phyloP scores from a whole-genome alignment of 2,329 filamentous ascomycete species.

The Fusarium praegraminearum region DNA sequence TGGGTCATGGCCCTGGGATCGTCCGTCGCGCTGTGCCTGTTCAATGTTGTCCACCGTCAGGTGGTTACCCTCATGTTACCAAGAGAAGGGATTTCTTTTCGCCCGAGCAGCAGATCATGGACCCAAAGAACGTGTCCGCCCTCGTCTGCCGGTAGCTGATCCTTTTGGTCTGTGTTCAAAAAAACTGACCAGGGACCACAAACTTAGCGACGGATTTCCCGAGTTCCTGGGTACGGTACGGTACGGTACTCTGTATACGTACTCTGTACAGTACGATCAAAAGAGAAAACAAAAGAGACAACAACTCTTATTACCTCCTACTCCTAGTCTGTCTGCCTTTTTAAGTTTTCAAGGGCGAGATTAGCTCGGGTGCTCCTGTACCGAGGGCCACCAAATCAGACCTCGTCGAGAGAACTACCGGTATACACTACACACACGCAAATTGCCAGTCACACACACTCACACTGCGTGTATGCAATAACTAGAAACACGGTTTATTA shows the following conservation, averaged over 20 bases:
- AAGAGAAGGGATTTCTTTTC: conserved; percentile 27
- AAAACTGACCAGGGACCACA: not conserved
- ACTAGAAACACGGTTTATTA: conserved; percentile 11
- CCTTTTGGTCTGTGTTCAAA: conserved; percentile 11
- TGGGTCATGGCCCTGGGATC: conserved; percentile 10
- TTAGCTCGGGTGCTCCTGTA: conserved; percentile 15
- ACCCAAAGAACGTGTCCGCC: conserved; percentile 9
- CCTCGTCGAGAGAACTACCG: not conserved
- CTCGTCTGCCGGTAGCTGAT: conserved; percentile 36
- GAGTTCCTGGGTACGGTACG: not conserved
- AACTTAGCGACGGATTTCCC: not conserved
- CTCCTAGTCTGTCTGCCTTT: not conserved
- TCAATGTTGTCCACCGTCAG: conserved; percentile 26
- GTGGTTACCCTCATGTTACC: conserved; percentile 3
- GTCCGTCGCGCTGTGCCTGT: conserved; percentile 28
- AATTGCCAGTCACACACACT: not conserved
- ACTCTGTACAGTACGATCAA: not conserved
- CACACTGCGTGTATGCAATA: conserved; percentile 27
- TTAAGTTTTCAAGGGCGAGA: conserved; percentile 5
- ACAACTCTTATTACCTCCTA: conserved; percentile 10
- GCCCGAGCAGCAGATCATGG: conserved; percentile 30
- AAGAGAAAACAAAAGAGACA: conserved; percentile 38
- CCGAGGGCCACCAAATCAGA: conserved; percentile 17
- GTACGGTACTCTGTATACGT: not conserved
- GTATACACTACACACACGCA: not conserved